Conservation (phyloP, 306 rosid species). For the Adenanthera pavonina region DNA sequence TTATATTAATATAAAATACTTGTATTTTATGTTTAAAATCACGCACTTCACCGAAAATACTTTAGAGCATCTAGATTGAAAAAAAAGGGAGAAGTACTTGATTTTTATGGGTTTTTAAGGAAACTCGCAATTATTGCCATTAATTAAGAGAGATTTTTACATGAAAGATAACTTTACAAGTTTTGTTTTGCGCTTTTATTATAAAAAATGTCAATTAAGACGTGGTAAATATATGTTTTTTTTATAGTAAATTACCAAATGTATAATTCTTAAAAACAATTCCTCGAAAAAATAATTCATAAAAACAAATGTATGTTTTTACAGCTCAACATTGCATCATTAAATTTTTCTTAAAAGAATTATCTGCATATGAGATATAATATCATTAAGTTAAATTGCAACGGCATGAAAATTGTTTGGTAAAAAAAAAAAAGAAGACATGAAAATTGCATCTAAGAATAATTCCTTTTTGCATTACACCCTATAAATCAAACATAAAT, state of each 20-base stretch:
- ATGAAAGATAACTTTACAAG: not conserved
- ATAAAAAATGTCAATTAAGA: not conserved
- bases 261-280: not conserved
- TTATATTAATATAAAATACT: too few species aligned
- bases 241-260: not conserved
- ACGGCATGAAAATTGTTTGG: too few species aligned
- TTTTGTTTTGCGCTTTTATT: too few species aligned
- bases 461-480: not conserved
- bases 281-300: not conserved
- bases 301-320: not conserved
- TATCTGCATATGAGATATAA: not conserved
- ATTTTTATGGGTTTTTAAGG: not conserved
- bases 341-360: not conserved
- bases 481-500: not conserved
- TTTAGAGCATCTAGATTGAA: too few species aligned
- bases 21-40: too few species aligned
- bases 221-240: not conserved
- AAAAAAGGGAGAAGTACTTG: not conserved
- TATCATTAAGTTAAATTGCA: too few species aligned
- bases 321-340: not conserved
- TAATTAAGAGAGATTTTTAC: not conserved
- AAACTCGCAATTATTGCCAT: not conserved
- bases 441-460: too few species aligned
- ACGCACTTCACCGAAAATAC: too few species aligned
- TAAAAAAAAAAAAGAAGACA: too few species aligned